phyloP scores from a whole-genome alignment of 345 rosid genomes.

The Pistacia vera region DNA sequence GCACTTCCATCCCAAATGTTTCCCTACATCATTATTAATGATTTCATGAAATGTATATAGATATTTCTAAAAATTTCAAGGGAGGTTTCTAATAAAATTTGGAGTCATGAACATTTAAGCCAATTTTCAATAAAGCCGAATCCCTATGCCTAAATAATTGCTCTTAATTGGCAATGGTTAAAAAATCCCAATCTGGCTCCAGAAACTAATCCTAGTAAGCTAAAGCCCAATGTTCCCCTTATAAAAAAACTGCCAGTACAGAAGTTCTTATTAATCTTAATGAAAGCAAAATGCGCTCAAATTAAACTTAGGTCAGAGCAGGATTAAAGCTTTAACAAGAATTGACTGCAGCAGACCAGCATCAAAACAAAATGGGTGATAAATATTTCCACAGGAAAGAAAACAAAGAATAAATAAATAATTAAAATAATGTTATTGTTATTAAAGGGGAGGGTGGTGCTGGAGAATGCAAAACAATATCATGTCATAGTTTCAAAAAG shows the following conservation, averaged over 20 bases:
- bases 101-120: too few relatives aligned
- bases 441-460: neutral
- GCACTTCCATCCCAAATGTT: too few relatives aligned
- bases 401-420: neutral
- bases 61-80: too few relatives aligned
- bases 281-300: neutral
- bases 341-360: neutral
- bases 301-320: neutral
- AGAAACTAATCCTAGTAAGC: neutral
- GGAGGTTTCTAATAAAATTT: too few relatives aligned
- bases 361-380: neutral
- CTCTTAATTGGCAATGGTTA: neutral
- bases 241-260: neutral
- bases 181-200: neutral
- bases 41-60: too few relatives aligned
- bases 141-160: neutral
- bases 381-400: neutral
- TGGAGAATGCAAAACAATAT: neutral
- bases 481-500: too few relatives aligned
- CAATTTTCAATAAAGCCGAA: neutral
- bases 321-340: neutral
- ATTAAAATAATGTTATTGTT: neutral
- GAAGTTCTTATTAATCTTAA: neutral
- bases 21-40: too few relatives aligned
- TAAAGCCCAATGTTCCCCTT: neutral